Conservation (phyloP, 495 filamentous ascomycete genomes). For the Amorphotheca resinae region DNA sequence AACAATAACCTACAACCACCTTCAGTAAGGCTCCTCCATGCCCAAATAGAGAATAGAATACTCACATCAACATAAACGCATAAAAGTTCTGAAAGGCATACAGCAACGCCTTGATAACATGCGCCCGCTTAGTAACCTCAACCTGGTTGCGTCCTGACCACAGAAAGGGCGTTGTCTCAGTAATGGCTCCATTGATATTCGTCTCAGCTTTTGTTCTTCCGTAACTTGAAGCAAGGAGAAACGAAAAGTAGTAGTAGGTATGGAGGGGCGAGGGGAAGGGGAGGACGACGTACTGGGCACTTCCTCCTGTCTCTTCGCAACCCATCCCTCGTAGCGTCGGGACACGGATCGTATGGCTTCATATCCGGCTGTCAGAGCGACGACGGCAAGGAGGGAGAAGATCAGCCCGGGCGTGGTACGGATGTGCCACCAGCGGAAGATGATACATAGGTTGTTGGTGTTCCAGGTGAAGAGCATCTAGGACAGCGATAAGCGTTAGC, state of each 20-base stretch:
- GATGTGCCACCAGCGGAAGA: constrained; percentile 87
- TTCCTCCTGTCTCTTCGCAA: constrained; percentile 37
- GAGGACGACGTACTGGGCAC: constrained; percentile 39
- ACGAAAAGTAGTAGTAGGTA: background rate
- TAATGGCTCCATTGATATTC: constrained; percentile 20
- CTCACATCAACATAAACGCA: constrained; percentile 98
- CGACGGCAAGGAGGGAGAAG: constrained; percentile 68
- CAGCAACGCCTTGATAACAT: constrained; percentile 62
- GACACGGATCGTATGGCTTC: constrained; percentile 70
- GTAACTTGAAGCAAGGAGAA: background rate
- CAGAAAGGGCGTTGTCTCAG: constrained; percentile 42
- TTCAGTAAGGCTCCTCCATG: background rate
- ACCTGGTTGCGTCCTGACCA: constrained; percentile 39
- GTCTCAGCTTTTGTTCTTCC: constrained; percentile 15
- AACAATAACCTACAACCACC: constrained; percentile 75
- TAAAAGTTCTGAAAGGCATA: constrained; percentile 97
- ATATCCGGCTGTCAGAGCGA: constrained; percentile 76
- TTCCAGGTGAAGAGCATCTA: constrained; percentile 98
- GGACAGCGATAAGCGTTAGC: background rate
- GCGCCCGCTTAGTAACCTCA: constrained; percentile 48
- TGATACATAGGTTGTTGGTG: constrained; percentile 81
- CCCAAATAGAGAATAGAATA: constrained; percentile 20
- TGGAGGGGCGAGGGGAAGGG: constrained; percentile 1
- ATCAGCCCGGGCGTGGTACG: constrained; percentile 56
- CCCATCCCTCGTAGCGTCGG: constrained; percentile 59